A percentile compares a stretch with the other conserved stretches of the same genome.
These are phyloP conservation scores for Heliosperma pusillum DNA, from an alignment of 148 eudicot species.

Conservation along the genomic window DNA sequence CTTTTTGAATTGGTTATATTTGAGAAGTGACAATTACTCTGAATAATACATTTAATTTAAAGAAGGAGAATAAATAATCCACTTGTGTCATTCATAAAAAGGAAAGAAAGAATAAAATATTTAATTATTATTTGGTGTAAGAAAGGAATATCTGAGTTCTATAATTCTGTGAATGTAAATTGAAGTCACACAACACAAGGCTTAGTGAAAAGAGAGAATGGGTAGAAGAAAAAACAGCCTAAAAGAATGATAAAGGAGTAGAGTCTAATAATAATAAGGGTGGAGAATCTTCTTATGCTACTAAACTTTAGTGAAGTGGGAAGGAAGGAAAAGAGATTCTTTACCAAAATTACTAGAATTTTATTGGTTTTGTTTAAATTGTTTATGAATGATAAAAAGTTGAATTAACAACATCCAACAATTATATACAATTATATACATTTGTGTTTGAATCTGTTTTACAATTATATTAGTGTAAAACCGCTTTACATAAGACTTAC, in stretches of 20 bases:
- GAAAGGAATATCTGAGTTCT: constrained; percentile 47
- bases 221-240: constrained; percentile 17
- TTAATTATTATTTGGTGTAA: constrained; percentile 31
- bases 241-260: constrained; percentile 51
- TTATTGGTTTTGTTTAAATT: background rate
- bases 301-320: constrained; percentile 78
- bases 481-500: too few relatives aligned
- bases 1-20: constrained; percentile 47
- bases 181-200: constrained; percentile 37
- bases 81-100: constrained; percentile 34
- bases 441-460: too few relatives aligned
- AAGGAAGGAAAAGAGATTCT: constrained; percentile 73
- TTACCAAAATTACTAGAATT: background rate
- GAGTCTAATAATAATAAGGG: constrained; percentile 26
- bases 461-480: too few relatives aligned
- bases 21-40: constrained; percentile 38
- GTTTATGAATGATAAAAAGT: too few relatives aligned
- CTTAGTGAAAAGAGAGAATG: constrained; percentile 23
- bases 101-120: constrained; percentile 44
- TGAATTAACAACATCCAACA: too few relatives aligned
- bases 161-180: constrained; percentile 57
- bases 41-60: constrained; percentile 28
- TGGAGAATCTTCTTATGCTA: constrained; percentile 66
- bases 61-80: constrained; percentile 52
- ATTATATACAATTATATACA: too few relatives aligned